Evolutionary conservation across 1,284 basidiomycete genomes (phyloP), one percentile per base, ranked within the genome.

Genomic region (Rhodotorula mucilaginosa): DNA sequence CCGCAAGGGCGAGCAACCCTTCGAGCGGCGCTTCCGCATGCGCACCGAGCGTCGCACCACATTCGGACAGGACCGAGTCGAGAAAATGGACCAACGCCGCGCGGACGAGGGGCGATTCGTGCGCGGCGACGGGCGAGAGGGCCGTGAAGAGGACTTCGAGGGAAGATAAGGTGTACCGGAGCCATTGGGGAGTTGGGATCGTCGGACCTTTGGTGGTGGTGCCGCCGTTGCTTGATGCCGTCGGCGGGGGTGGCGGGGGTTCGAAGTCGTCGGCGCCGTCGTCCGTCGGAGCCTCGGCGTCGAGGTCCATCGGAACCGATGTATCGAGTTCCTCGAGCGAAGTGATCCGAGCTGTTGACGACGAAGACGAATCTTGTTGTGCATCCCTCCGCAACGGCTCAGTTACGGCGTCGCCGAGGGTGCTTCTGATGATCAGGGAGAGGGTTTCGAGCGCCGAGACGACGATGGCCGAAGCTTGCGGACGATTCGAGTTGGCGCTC

Each of bases 91-190:
- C 83, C 5, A 93, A 81, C 0, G 86, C 87, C 23, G 81, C 74
- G 21, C 90, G 84, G 10, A 90, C 90, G 12, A 82, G 79, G 6
- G 86, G 64, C 80, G 84, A 90, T 61, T 88, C 88, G 82, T 89
- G 91, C 18, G 85, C 29, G 0, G 79, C 64, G 6, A 83, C 72
- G 2, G 76, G 68, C 0, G 78, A 76, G 81, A 74, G 67, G 8
- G 82, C 73, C 0, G 79, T 77, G 21, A 81, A 76, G 13, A 84
- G 74, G 2, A 82, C 79, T 5, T 66, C 62, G 26, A 76, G 49
- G 34, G 34, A 78, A 62, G 46, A 74, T 75, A 31, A 82, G 73
- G 74, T 84, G 82, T 49, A 80, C 67, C 78, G 73, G 47, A 83
- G 80, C 76, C 83, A 84, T 0, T 81, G 77, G 0, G 77, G 18